A percentile compares a stretch with the other conserved stretches of the same genome.
phyloP scores from a whole-genome alignment of 768 basidiomycete genomes.

The Lentinula guzmanii region DNA sequence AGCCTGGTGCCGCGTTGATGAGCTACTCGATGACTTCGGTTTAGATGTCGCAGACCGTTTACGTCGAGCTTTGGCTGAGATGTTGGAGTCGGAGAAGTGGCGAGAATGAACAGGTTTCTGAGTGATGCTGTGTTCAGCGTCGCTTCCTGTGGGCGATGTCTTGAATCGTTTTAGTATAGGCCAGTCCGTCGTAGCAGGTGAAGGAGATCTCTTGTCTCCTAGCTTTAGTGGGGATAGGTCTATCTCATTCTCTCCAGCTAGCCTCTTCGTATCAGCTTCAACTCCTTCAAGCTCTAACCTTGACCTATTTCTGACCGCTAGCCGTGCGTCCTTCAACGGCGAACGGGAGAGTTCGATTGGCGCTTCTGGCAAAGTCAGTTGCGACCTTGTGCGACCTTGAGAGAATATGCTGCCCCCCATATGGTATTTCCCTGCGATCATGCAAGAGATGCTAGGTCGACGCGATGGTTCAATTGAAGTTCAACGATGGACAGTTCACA shows the following conservation, averaged over 20 bases:
- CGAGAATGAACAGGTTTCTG: not conserved
- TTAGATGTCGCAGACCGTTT: not conserved
- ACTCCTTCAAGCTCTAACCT: not conserved
- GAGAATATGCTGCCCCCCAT: not conserved
- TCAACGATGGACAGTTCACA: not conserved
- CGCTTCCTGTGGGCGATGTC: not conserved
- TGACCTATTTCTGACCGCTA: not conserved
- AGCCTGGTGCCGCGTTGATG: not conserved
- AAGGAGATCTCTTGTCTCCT: constrained; percentile 6
- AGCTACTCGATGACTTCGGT: constrained; percentile 1
- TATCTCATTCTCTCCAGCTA: not conserved
- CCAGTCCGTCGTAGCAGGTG: not conserved
- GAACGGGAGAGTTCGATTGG: not conserved
- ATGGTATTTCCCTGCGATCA: not conserved
- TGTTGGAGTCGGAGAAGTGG: not conserved
- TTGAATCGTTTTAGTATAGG: constrained; percentile 1
- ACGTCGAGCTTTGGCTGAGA: not conserved
- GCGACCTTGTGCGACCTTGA: not conserved
- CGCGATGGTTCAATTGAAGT: constrained; percentile 2
- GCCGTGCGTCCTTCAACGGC: constrained; percentile 5
- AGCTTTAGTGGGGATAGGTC: not conserved
- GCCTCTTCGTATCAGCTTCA: not conserved
- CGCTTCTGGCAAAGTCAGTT: not conserved
- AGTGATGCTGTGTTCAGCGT: not conserved
- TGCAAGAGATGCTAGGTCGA: constrained; percentile 1